These are phyloP conservation scores for Epichloe brachyelytri DNA, from an alignment of 2,329 filamentous ascomycete genomes.

Conservation along the genomic window DNA sequence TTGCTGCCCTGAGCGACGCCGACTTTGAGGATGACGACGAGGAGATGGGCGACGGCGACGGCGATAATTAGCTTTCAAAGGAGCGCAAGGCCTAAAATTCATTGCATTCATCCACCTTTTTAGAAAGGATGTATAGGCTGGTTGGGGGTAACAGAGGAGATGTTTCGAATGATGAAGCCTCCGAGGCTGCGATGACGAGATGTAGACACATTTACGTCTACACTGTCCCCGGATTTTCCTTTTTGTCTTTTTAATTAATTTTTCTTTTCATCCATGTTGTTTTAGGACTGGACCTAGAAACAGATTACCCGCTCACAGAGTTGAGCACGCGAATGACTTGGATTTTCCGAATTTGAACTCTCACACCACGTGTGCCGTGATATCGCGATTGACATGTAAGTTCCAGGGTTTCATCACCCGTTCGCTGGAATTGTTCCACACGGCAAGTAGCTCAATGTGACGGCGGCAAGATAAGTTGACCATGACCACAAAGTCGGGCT, in stretches of 20 bases:
- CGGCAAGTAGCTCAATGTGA: no score
- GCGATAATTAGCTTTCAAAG: slow-evolving; percentile 30
- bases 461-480: no score
- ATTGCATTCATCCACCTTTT: no score
- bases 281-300: background rate
- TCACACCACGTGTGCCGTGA: background rate
- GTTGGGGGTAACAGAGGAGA: background rate
- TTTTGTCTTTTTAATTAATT: slow-evolving; percentile 7
- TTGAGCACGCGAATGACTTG: slow-evolving; percentile 4
- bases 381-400: background rate
- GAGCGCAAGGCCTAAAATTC: slow-evolving; percentile 28
- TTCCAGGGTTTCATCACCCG: no score
- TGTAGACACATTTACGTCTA: background rate
- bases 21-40: slow-evolving; percentile 48
- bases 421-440: no score
- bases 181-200: background rate
- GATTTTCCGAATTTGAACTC: background rate
- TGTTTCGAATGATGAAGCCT: background rate
- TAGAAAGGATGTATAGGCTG: background rate
- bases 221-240: slow-evolving; percentile 2
- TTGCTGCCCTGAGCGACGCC: slow-evolving; percentile 51
- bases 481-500: no score
- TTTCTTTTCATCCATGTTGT: background rate
- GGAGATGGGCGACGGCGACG: slow-evolving; percentile 36
- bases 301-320: slow-evolving; percentile 5